Percentiles rank a stretch among this genome's conserved stretches.
Evolutionary conservation across 2,329 filamentous ascomycete genomes (phyloP).

Genomic region (Alternaria infectoria): DNA sequence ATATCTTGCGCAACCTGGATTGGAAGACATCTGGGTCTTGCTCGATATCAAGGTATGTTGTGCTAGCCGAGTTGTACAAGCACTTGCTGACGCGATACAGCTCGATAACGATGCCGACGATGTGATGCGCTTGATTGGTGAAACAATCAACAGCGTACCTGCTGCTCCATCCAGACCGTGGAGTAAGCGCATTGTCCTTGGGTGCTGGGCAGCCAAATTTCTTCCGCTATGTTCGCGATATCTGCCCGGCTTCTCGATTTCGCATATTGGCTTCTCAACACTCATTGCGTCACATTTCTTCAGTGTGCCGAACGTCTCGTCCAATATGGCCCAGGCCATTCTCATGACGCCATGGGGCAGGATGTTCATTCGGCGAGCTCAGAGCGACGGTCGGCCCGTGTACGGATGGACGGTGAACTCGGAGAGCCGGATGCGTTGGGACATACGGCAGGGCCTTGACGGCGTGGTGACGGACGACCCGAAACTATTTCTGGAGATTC

Average conservation of each 20-base stretch:
- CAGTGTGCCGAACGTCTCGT: slow-evolving; percentile 69
- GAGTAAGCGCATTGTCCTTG: slow-evolving; percentile 76
- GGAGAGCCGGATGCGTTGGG: slow-evolving; percentile 80
- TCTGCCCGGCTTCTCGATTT: slow-evolving; percentile 67
- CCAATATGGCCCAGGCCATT: slow-evolving; percentile 76
- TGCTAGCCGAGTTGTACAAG: neutral
- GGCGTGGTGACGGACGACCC: slow-evolving; percentile 89
- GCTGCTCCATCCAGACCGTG: slow-evolving; percentile 62
- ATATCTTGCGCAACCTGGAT: slow-evolving; percentile 69
- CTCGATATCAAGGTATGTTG: slow-evolving; percentile 81
- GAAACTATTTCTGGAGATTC: slow-evolving; percentile 67
- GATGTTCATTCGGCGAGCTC: slow-evolving; percentile 69
- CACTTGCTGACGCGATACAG: slow-evolving; percentile 47
- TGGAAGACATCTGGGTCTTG: slow-evolving; percentile 77
- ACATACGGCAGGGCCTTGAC: slow-evolving; percentile 69
- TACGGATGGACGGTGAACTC: slow-evolving; percentile 90
- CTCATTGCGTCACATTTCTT: slow-evolving; percentile 76
- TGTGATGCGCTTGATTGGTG: slow-evolving; percentile 72
- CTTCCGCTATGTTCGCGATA: slow-evolving; percentile 67
- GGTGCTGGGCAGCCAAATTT: slow-evolving; percentile 81
- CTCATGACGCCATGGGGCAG: slow-evolving; percentile 72
- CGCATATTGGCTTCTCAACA: slow-evolving; percentile 72
- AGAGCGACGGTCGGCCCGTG: slow-evolving; percentile 63
- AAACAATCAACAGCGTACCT: slow-evolving; percentile 63
- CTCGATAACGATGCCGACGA: slow-evolving; percentile 72